These are phyloP conservation scores for Nakaseomyces delphensis DNA, from an alignment of 1,139 yeast species.

Conservation along the genomic window DNA sequence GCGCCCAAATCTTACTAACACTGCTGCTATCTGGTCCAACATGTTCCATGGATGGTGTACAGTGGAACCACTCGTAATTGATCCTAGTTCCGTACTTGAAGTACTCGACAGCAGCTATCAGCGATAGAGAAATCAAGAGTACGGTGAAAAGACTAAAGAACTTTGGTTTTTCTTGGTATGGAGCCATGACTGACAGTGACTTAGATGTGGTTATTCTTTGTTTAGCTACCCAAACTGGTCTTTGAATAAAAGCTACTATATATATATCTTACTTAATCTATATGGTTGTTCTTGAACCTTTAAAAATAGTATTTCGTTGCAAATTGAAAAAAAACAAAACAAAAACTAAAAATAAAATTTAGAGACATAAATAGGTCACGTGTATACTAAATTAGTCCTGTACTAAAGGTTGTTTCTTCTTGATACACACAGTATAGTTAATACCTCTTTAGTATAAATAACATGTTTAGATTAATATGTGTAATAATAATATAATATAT, in stretches of 20 bases:
- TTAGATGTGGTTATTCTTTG: slow-evolving; percentile 6
- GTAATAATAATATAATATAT: no score
- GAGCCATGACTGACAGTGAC: slow-evolving; percentile 4
- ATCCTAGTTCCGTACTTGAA: slow-evolving; percentile 34
- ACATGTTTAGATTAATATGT: no score
- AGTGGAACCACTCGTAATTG: slow-evolving; percentile 38
- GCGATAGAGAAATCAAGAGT: slow-evolving; percentile 23
- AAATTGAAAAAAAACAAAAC: neutral
- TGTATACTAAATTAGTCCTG: neutral
- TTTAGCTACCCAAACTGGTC: no score
- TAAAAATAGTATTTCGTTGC: neutral
- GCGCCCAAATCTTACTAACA: slow-evolving; percentile 28
- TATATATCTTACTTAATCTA: no score
- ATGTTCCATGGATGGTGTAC: slow-evolving; percentile 31
- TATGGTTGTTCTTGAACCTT: neutral
- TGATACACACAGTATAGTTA: no score
- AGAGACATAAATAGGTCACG: neutral
- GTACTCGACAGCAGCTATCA: slow-evolving; percentile 35
- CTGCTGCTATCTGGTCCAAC: slow-evolving; percentile 20
- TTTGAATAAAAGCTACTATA: no score
- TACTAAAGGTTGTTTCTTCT: neutral
- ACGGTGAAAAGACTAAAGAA: slow-evolving; percentile 28
- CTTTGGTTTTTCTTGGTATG: slow-evolving; percentile 16
- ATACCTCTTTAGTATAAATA: no score
- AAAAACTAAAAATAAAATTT: no score